Percentiles rank a stretch among this genome's conserved stretches.
Conservation (phyloP, 768 basidiomycete genomes). For the Candolleomyces eurysporus region DNA sequence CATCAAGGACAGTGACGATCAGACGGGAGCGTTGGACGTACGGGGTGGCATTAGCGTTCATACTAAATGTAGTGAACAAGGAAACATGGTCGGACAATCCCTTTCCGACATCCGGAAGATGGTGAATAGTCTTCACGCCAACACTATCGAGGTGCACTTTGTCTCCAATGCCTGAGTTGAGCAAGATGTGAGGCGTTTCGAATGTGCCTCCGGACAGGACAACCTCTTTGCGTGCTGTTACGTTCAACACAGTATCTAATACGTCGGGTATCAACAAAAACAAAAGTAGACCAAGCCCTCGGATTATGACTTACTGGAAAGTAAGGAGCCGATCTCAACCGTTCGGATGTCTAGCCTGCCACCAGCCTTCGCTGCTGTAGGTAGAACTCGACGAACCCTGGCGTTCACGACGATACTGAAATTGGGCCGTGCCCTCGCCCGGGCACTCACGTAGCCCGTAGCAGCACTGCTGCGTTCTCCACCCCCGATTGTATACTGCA, state of each 20-base stretch:
- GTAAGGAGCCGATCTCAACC: slow-evolving; percentile 12
- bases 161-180: slow-evolving; percentile 23
- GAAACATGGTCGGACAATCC: slow-evolving; percentile 30
- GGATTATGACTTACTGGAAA: not conserved
- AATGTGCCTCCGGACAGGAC: slow-evolving; percentile 28
- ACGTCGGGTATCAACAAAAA: not conserved
- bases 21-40: not conserved
- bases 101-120: slow-evolving; percentile 34
- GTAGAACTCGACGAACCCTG: slow-evolving; percentile 14
- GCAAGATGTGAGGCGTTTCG: slow-evolving; percentile 22
- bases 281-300: not conserved
- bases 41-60: not conserved
- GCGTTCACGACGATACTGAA: slow-evolving; percentile 17
- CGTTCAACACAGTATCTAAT: not conserved
- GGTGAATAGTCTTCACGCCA: slow-evolving; percentile 22
- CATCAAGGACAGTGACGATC: not conserved
- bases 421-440: slow-evolving; percentile 15
- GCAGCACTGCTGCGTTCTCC: slow-evolving; percentile 27
- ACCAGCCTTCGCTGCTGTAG: not conserved
- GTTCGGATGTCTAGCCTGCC: slow-evolving; percentile 10
- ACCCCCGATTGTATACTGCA: slow-evolving; percentile 23
- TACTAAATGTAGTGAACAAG: not conserved
- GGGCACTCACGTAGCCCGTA: slow-evolving; percentile 25
- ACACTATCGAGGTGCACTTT: slow-evolving; percentile 9
- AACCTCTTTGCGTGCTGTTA: slow-evolving; percentile 24